A percentile compares a stretch with the other conserved stretches of the same genome.
Evolutionary conservation across 108 stramenopile species (phyloP).

Genomic region (Phaeodactylum tricornutum): DNA sequence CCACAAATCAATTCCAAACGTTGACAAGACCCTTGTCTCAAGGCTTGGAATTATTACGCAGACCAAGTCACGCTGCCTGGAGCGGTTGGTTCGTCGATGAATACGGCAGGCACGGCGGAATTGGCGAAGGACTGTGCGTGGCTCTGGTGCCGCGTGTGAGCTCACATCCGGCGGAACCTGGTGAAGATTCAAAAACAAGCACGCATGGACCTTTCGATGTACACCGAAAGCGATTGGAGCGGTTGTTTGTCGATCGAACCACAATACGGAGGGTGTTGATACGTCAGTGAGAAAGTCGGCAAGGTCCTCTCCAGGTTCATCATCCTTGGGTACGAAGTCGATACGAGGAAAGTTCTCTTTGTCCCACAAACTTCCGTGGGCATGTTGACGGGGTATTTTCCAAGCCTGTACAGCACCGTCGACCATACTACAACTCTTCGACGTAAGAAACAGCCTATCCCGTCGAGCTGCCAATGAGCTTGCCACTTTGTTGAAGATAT

Average conservation of each 20-base stretch:
- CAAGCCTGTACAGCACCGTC: no score
- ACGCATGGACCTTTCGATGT: slow-evolving; percentile 41
- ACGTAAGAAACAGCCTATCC: no score
- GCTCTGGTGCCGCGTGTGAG: slow-evolving; percentile 5
- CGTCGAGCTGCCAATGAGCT: no score
- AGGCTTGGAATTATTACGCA: slow-evolving; percentile 55
- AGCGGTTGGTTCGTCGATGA: slow-evolving; percentile 6
- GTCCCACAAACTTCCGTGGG: no score
- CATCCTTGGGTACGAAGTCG: no score
- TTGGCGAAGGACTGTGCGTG: slow-evolving; percentile 17
- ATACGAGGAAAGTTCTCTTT: no score
- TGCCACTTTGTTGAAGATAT: no score
- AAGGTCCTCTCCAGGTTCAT: no score
- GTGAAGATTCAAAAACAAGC: slow-evolving; percentile 44
- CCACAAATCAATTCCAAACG: slow-evolving; percentile 73
- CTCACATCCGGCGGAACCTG: background rate
- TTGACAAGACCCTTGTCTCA: slow-evolving; percentile 47
- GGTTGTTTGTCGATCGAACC: slow-evolving; percentile 49
- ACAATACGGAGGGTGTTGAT: slow-evolving; percentile 45
- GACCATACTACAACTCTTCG: no score
- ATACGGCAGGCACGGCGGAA: slow-evolving; percentile 34
- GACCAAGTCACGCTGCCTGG: slow-evolving; percentile 23
- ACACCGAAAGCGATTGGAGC: slow-evolving; percentile 53
- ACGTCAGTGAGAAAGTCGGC: no score
- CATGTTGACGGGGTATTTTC: no score